phyloP scores from a whole-genome alignment of 768 basidiomycete species.

The Tephrocybe rancida region DNA sequence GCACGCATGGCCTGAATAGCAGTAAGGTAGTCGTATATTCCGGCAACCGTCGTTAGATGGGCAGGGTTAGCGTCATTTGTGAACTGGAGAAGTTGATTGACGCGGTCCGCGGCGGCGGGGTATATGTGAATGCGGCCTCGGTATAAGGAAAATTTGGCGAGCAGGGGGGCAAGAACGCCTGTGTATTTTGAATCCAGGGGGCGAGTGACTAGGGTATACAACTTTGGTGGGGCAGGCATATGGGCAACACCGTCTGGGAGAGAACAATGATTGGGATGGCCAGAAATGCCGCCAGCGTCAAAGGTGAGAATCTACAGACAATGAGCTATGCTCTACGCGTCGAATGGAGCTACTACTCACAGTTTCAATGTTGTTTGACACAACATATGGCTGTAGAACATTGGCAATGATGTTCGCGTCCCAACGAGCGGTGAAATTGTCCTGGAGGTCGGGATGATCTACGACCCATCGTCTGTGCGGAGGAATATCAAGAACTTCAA shows the following conservation, averaged over 20 bases:
- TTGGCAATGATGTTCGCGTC: slow-evolving; percentile 57
- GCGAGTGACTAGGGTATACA: slow-evolving; percentile 66
- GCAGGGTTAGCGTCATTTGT: background rate
- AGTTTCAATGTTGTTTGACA: slow-evolving; percentile 58
- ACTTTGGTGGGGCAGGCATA: slow-evolving; percentile 39
- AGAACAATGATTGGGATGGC: slow-evolving; percentile 85
- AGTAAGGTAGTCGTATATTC: slow-evolving; percentile 52
- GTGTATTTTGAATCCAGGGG: slow-evolving; percentile 63
- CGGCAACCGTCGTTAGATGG: slow-evolving; percentile 56
- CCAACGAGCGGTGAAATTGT: slow-evolving; percentile 74
- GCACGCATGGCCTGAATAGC: slow-evolving; percentile 70
- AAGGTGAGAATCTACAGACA: slow-evolving; percentile 78
- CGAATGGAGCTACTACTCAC: slow-evolving; percentile 41
- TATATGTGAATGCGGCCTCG: slow-evolving; percentile 5
- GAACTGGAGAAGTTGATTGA: slow-evolving; percentile 1
- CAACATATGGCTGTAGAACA: slow-evolving; percentile 60
- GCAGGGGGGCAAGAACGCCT: slow-evolving; percentile 51
- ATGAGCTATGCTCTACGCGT: slow-evolving; percentile 4
- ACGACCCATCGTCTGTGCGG: slow-evolving; percentile 56
- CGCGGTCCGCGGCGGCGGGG: background rate
- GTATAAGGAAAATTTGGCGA: slow-evolving; percentile 49
- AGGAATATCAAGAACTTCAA: slow-evolving; percentile 68
- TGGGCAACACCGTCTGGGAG: slow-evolving; percentile 57
- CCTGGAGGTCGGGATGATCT: slow-evolving; percentile 72
- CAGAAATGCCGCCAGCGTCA: slow-evolving; percentile 75